Evolutionary conservation across 164 flowering plant species (phyloP).

Genomic region (Nelumbo lutea): DNA sequence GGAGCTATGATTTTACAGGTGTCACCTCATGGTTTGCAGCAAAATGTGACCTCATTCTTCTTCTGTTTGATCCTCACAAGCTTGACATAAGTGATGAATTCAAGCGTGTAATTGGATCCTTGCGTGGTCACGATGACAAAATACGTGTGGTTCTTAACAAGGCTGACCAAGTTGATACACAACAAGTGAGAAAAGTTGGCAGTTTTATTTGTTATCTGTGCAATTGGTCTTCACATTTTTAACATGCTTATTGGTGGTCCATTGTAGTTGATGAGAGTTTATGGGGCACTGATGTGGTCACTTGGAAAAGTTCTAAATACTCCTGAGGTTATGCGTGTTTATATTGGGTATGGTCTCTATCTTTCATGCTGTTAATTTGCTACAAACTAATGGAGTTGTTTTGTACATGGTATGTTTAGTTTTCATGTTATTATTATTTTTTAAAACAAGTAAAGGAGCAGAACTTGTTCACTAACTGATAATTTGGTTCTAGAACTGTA

Average conservation of each 20-base stretch:
- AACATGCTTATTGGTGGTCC: background rate
- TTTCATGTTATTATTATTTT: too few relatives aligned
- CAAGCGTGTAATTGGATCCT: conserved; percentile 87
- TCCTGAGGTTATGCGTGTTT: conserved; percentile 89
- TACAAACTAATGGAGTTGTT: background rate
- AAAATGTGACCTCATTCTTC: conserved; percentile 86
- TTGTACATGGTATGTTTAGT: too few relatives aligned
- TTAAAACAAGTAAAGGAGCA: too few relatives aligned
- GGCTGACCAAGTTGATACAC: conserved; percentile 98
- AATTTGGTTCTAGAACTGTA: too few relatives aligned
- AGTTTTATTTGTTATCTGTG: background rate
- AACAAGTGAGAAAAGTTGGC: conserved; percentile 50
- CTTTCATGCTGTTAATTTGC: background rate
- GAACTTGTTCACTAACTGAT: too few relatives aligned
- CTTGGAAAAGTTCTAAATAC: conserved; percentile 95
- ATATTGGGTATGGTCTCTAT: conserved; percentile 71
- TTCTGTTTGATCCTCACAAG: conserved; percentile 94
- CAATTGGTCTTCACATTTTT: too few relatives aligned
- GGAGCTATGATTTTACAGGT: conserved; percentile 96
- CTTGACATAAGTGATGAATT: conserved; percentile 96
- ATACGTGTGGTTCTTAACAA: conserved; percentile 95
- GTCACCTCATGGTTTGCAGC: conserved; percentile 99
- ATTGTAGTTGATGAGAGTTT: conserved; percentile 69
- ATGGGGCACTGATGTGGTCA: conserved; percentile 99
- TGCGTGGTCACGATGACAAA: conserved; percentile 97